phyloP scores from a whole-genome alignment of 129 eudicot genomes.

The Centrapalus pauciflorus region DNA sequence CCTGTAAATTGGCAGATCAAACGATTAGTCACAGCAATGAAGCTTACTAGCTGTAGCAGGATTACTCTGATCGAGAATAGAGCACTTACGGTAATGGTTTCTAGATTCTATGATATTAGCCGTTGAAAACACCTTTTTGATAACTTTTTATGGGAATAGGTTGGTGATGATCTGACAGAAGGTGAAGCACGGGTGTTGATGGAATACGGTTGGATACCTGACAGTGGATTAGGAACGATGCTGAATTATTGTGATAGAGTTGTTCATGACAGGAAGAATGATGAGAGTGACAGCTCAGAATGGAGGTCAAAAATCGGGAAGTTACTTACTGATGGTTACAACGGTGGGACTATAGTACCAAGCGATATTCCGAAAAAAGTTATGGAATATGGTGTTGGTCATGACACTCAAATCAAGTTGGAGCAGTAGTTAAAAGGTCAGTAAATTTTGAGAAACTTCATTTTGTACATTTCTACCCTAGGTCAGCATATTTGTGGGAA shows the following conservation, averaged over 20 bases:
- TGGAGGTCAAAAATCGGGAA: constrained; percentile 88
- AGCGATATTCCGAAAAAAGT: constrained; percentile 44
- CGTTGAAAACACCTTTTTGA: background rate
- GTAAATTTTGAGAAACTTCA: too few relatives aligned
- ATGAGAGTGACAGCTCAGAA: constrained; percentile 63
- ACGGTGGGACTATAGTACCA: constrained; percentile 66
- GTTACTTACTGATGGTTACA: constrained; percentile 71
- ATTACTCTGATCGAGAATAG: constrained; percentile 65
- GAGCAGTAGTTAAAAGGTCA: constrained; percentile 43
- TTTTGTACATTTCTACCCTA: too few relatives aligned
- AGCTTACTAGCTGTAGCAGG: constrained; percentile 83
- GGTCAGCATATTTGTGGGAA: too few relatives aligned
- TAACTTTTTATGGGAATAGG: constrained; percentile 26
- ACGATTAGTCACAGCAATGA: constrained; percentile 83
- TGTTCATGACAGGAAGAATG: constrained; percentile 71
- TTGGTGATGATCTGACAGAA: constrained; percentile 71
- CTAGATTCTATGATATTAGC: background rate
- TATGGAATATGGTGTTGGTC: constrained; percentile 28
- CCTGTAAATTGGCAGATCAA: constrained; percentile 79
- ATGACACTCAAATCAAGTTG: constrained; percentile 43
- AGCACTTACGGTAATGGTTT: constrained; percentile 53
- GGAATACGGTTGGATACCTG: constrained; percentile 85
- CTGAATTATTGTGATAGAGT: constrained; percentile 81
- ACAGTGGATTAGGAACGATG: constrained; percentile 88
- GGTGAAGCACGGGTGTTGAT: constrained; percentile 81